Evolutionary conservation across 805 yeast genomes (phyloP), one percentile per base, ranked within the genome.

Genomic region (Myxozyma sirexii): DNA sequence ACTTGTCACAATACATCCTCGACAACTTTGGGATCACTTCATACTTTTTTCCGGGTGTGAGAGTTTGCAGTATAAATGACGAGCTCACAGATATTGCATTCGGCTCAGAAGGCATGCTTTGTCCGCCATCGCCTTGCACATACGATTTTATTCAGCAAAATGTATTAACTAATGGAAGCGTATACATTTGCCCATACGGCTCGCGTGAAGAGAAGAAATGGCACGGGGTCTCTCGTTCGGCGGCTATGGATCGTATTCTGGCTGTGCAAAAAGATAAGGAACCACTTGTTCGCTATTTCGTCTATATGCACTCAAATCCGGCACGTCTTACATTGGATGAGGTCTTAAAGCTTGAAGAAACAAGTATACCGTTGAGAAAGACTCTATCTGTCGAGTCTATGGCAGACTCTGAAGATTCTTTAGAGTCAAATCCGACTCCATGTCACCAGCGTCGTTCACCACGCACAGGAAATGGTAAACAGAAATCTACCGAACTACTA

Each of bases 141-240:
- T 33, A 41, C 21, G 48, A 26, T 5, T 61, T 55, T 35, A n/a
- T 61, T 8, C 12, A 19, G 21, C 23, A 39, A 21, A 52, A 58
- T 44, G 50, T 61, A 24, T 46, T 54, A 1, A 52, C 59, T 38
- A n/a, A 27, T 13, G 56, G 56, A 3, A 33, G 44, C 17, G 37
- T 61, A 26, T 54, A 31, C 52, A 53, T 61, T 17, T 39, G 56
- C 8, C 64, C 64, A 0, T 24, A 33, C 12, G 63, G 64, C 17
- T 47, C 29, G 13, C 38, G 37, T 13, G 64, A 61, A 47, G 64
- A 61, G 47, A 61, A 61, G 41, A 58, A 59, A 53, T 61, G 64
- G 64, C 63, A 61, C 27, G 56, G 59, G 1, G 42, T 61, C 10
- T 63, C 64, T 15, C 59, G 64, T 5, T 38, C 57, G 8, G 64